These are phyloP conservation scores for Stephania japonica DNA, from an alignment of 164 flowering plant species.

Conservation along the genomic window DNA sequence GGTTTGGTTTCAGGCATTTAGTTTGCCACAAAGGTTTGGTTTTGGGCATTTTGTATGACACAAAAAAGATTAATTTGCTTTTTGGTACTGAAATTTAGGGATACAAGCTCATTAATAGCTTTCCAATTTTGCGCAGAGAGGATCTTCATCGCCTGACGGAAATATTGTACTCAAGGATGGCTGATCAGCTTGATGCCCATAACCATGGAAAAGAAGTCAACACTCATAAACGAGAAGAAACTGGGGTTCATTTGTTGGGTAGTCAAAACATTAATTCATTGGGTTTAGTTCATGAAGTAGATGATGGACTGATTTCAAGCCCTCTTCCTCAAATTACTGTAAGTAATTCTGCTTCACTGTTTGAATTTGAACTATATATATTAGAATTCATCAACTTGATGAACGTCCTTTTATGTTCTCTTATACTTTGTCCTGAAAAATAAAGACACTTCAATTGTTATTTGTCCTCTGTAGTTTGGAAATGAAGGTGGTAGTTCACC, in stretches of 20 bases:
- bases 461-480: conserved; percentile 28
- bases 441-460: background rate
- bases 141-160: conserved; percentile 53
- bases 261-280: conserved; percentile 19
- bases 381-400: background rate
- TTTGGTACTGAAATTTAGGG: background rate
- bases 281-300: conserved; percentile 22
- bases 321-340: conserved; percentile 34
- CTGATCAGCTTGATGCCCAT: conserved; percentile 30
- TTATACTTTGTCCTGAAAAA: background rate
- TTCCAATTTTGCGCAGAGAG: conserved; percentile 43
- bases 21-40: too few species aligned
- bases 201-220: conserved; percentile 14
- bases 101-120: background rate
- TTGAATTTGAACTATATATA: background rate
- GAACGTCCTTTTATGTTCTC: background rate
- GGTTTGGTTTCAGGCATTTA: background rate
- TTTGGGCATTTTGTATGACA: background rate
- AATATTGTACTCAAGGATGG: conserved; percentile 52
- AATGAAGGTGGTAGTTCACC: conserved; percentile 75
- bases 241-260: conserved; percentile 11
- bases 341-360: conserved; percentile 16
- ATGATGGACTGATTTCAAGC: conserved; percentile 23
- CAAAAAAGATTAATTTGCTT: background rate
- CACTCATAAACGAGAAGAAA: conserved; percentile 17